Evolutionary conservation across 2,329 filamentous ascomycete genomes (phyloP).

Genomic region (Neopestalotiopsis clavispora): DNA sequence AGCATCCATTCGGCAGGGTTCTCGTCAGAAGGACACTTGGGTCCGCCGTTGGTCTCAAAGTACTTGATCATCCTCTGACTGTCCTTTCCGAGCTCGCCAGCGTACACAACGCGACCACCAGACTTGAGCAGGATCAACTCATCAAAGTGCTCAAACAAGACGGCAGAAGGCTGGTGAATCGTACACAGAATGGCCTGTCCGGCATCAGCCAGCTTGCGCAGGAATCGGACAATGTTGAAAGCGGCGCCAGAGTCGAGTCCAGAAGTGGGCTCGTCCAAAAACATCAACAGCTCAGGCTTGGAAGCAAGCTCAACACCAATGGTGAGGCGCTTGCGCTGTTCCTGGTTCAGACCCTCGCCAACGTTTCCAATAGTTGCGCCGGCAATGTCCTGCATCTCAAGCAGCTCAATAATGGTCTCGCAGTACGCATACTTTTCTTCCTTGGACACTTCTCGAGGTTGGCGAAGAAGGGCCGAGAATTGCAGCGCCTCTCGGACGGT

Average conservation of each 20-base stretch:
- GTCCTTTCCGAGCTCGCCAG: slow-evolving; percentile 57
- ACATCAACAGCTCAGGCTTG: slow-evolving; percentile 65
- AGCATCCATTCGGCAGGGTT: slow-evolving; percentile 63
- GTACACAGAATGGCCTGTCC: slow-evolving; percentile 66
- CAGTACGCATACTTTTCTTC: slow-evolving; percentile 71
- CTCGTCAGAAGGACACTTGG: slow-evolving; percentile 49
- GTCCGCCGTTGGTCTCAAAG: slow-evolving; percentile 54
- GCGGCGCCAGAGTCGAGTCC: slow-evolving; percentile 63
- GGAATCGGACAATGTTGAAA: slow-evolving; percentile 65
- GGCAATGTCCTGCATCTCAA: slow-evolving; percentile 72
- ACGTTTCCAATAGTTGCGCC: slow-evolving; percentile 66
- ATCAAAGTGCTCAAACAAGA: slow-evolving; percentile 63
- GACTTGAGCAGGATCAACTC: slow-evolving; percentile 57
- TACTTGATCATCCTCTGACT: slow-evolving; percentile 54
- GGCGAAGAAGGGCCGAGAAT: slow-evolving; percentile 69
- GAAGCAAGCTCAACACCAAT: slow-evolving; percentile 61
- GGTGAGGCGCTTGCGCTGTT: slow-evolving; percentile 61
- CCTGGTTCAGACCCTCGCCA: slow-evolving; percentile 59
- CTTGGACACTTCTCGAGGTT: slow-evolving; percentile 58
- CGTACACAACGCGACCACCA: slow-evolving; percentile 59
- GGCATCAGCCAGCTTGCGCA: slow-evolving; percentile 64
- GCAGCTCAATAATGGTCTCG: slow-evolving; percentile 69
- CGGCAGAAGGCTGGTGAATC: slow-evolving; percentile 63
- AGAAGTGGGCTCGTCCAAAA: slow-evolving; percentile 67
- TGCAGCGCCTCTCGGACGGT: slow-evolving; percentile 70